Conservation (phyloP, 2,329 filamentous ascomycete species). For the Scleromitrula shiraiana region DNA sequence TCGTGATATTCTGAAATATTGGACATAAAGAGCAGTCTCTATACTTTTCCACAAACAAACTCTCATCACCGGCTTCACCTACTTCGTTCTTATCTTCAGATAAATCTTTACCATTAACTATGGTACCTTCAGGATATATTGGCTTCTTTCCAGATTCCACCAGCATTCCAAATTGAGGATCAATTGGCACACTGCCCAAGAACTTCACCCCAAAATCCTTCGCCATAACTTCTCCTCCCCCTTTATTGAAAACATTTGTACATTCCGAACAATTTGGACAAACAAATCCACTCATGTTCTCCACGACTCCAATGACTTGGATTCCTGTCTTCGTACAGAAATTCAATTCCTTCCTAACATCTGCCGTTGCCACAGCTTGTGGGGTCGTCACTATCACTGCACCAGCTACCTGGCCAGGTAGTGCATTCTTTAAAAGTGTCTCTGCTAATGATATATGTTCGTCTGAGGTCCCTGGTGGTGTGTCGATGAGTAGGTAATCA, state of each 20-base stretch:
- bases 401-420: conserved; percentile 64
- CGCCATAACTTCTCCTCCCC: conserved; percentile 85
- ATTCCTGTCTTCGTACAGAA: conserved; percentile 78
- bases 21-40: conserved; percentile 60
- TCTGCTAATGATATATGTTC: conserved; percentile 95
- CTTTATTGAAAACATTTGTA: conserved; percentile 87
- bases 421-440: conserved; percentile 60
- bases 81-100: conserved; percentile 25
- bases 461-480: conserved; percentile 90
- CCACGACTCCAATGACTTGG: conserved; percentile 85
- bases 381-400: conserved; percentile 95
- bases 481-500: conserved; percentile 94
- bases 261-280: conserved; percentile 75
- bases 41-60: conserved; percentile 62
- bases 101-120: conserved; percentile 49
- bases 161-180: conserved; percentile 82
- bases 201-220: conserved; percentile 77
- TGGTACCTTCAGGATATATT: conserved; percentile 60
- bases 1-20: conserved; percentile 59
- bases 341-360: conserved; percentile 79
- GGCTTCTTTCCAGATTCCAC: conserved; percentile 67
- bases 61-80: conserved; percentile 27
- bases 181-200: conserved; percentile 80
- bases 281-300: conserved; percentile 96
- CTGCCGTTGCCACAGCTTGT: conserved; percentile 85